phyloP scores from a whole-genome alignment of 2,329 filamentous ascomycete species.

The Botryotinia narcissicola region DNA sequence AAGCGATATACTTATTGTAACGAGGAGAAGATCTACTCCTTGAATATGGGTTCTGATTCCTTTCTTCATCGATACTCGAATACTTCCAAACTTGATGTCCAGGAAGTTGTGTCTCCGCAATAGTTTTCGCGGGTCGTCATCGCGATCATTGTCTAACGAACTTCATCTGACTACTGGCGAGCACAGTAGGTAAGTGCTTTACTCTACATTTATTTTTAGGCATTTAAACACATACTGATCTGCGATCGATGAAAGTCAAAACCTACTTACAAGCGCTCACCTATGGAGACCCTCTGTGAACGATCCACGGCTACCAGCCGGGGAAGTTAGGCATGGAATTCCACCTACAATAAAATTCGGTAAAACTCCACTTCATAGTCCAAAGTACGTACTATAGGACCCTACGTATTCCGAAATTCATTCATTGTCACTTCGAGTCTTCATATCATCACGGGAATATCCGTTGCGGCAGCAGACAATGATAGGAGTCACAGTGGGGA shows the following conservation, averaged over 20 bases:
- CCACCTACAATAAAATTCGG: background rate
- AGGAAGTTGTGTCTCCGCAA: slow-evolving; percentile 5
- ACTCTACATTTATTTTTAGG: background rate
- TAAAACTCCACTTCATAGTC: background rate
- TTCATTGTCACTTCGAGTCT: background rate
- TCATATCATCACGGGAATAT: background rate
- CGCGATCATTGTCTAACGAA: background rate
- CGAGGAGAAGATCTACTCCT: background rate
- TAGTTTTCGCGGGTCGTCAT: background rate
- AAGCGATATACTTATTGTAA: background rate
- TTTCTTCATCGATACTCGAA: slow-evolving; percentile 7
- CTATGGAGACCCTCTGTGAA: background rate
- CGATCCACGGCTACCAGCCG: background rate
- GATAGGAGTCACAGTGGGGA: slow-evolving; percentile 11
- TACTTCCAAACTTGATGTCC: background rate
- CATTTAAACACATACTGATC: background rate
- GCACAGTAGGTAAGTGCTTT: background rate
- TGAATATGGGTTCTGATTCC: background rate
- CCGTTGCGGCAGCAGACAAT: background rate
- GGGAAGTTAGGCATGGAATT: background rate
- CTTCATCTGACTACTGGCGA: background rate
- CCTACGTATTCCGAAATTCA: background rate
- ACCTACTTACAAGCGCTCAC: background rate
- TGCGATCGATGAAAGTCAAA: background rate
- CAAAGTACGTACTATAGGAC: background rate